Evolutionary conservation across 2,329 filamentous ascomycete species (phyloP).

Genomic region (Pyricularia sp.): DNA sequence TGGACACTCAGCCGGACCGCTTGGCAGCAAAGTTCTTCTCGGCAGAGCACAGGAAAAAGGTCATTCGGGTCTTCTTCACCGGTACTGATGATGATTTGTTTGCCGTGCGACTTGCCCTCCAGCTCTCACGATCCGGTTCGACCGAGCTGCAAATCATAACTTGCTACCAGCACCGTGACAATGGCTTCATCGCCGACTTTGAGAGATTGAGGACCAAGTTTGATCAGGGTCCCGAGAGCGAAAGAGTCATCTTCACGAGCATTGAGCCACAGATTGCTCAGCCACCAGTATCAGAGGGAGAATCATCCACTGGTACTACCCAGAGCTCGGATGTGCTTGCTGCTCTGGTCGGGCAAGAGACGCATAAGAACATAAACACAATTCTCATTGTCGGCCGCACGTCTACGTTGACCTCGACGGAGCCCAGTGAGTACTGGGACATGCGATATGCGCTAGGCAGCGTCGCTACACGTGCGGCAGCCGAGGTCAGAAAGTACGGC

Average conservation of each 20-base stretch:
- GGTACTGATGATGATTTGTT: not conserved
- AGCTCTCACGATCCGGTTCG: not conserved
- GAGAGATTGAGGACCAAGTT: not conserved
- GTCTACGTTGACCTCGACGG: not conserved
- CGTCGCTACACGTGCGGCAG: not conserved
- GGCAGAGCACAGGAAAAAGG: not conserved
- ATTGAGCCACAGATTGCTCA: not conserved
- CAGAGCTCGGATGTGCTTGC: not conserved
- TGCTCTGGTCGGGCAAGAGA: not conserved
- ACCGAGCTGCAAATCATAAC: not conserved
- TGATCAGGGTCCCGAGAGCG: not conserved
- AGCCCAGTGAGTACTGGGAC: not conserved
- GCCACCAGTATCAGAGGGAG: not conserved
- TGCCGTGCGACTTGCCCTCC: not conserved
- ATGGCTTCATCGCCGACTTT: not conserved
- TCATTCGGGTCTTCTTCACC: not conserved
- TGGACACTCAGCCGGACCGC: not conserved
- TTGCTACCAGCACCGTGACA: not conserved
- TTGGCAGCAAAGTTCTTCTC: not conserved
- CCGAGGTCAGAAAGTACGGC: not conserved
- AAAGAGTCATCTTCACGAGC: not conserved
- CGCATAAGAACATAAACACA: not conserved
- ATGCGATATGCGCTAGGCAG: not conserved
- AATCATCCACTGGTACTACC: not conserved
- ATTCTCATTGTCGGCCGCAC: not conserved